Percentiles rank a stretch among this genome's conserved stretches.
These are phyloP conservation scores for Eucalyptus regnans DNA, from an alignment of 345 rosid genomes.

Conservation along the genomic window DNA sequence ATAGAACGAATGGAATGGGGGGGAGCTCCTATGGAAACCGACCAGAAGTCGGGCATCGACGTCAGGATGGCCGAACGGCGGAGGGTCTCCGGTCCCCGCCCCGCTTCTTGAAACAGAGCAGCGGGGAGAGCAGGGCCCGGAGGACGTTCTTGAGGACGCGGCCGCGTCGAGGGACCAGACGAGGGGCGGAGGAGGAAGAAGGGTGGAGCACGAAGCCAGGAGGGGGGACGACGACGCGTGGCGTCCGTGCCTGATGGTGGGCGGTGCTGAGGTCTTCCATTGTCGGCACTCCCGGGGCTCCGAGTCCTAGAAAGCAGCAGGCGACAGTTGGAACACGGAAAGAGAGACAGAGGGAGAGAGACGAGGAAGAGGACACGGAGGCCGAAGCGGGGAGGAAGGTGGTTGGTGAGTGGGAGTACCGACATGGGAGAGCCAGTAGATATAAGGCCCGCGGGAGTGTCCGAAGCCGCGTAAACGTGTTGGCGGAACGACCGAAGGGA, in stretches of 20 bases:
- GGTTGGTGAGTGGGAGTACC: neutral
- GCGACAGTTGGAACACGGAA: neutral
- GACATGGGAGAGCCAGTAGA: neutral
- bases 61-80: neutral
- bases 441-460: neutral
- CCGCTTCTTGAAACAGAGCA: conserved; percentile 1
- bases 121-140: neutral
- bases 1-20: neutral
- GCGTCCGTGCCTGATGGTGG: neutral
- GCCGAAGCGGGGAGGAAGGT: neutral
- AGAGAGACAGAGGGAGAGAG: neutral
- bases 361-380: neutral
- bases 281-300: neutral
- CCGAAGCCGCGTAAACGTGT: neutral
- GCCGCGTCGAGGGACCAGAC: conserved; percentile 39
- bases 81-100: neutral
- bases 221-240: neutral
- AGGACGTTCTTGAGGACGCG: conserved; percentile 20
- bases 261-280: neutral
- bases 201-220: neutral
- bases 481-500: neutral
- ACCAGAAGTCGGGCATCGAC: neutral
- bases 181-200: neutral
- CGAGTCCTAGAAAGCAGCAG: neutral
- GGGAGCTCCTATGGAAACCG: neutral